phyloP scores from a whole-genome alignment of 2,329 filamentous ascomycete genomes.

The Pseudophaeomoniella oleicola region DNA sequence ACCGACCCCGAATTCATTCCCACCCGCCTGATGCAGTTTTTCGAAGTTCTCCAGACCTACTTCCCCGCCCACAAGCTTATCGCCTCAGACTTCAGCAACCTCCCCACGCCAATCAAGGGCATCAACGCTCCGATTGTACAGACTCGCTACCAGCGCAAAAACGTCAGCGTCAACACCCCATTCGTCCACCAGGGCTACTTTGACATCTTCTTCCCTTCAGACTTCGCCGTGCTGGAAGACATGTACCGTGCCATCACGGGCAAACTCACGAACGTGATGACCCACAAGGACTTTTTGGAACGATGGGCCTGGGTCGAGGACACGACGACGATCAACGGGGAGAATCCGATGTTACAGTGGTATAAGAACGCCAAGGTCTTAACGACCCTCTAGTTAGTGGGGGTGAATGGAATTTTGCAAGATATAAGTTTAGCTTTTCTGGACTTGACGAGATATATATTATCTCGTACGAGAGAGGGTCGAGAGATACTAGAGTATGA shows the following conservation, averaged over 20 bases:
- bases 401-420: neutral
- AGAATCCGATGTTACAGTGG: slow-evolving; percentile 85
- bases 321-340: slow-evolving; percentile 74
- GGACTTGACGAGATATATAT: no score
- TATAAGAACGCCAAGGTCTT: slow-evolving; percentile 93
- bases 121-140: slow-evolving; percentile 92
- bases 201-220: slow-evolving; percentile 94
- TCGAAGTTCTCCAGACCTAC: slow-evolving; percentile 72
- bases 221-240: slow-evolving; percentile 80
- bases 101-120: slow-evolving; percentile 71
- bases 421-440: no score
- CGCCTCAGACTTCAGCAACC: slow-evolving; percentile 75
- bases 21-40: slow-evolving; percentile 91
- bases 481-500: no score
- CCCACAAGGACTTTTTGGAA: slow-evolving; percentile 81
- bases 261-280: slow-evolving; percentile 69
- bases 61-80: slow-evolving; percentile 85
- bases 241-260: slow-evolving; percentile 89
- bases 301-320: slow-evolving; percentile 84
- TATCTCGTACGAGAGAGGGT: no score
- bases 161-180: slow-evolving; percentile 79
- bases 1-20: slow-evolving; percentile 85
- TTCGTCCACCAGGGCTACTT: slow-evolving; percentile 97
- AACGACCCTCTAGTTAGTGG: slow-evolving; percentile 53
- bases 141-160: slow-evolving; percentile 74